Evolutionary conservation across 1,139 yeast species (phyloP).

Genomic region (Candida sp.): DNA sequence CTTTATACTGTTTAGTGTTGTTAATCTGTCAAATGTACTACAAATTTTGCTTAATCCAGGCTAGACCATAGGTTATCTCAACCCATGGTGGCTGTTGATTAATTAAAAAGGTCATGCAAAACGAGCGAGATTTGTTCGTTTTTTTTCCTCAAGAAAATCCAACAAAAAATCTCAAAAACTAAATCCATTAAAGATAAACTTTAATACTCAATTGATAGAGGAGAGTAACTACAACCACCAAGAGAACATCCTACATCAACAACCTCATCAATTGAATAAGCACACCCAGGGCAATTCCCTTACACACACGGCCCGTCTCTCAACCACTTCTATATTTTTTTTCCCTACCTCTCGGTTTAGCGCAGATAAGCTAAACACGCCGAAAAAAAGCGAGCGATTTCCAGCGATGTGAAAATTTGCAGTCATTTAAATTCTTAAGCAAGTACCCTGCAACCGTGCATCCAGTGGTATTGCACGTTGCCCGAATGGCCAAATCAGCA

Average conservation of each 20-base stretch:
- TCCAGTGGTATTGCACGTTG: neutral
- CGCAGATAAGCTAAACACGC: neutral
- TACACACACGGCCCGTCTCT: too few species aligned
- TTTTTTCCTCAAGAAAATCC: neutral
- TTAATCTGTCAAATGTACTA: neutral
- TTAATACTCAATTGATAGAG: too few species aligned
- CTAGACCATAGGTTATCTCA: neutral
- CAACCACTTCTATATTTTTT: neutral
- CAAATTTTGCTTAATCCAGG: neutral
- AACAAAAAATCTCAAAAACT: neutral
- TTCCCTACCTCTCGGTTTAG: neutral
- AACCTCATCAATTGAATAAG: too few species aligned
- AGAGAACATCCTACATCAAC: too few species aligned
- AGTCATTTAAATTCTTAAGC: constrained; percentile 12
- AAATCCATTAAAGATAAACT: neutral
- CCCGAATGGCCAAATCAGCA: constrained; percentile 1
- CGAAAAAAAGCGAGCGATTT: neutral
- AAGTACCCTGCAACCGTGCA: neutral
- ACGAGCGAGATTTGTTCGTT: neutral
- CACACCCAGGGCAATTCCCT: too few species aligned
- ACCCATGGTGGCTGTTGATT: neutral
- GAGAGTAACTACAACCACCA: too few species aligned
- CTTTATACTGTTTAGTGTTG: constrained; percentile 1
- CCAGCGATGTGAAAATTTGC: constrained; percentile 6
- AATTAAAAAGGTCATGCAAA: neutral